Evolutionary conservation across 2,329 filamentous ascomycete species (phyloP).

Genomic region (Didymosphaeria variabile): DNA sequence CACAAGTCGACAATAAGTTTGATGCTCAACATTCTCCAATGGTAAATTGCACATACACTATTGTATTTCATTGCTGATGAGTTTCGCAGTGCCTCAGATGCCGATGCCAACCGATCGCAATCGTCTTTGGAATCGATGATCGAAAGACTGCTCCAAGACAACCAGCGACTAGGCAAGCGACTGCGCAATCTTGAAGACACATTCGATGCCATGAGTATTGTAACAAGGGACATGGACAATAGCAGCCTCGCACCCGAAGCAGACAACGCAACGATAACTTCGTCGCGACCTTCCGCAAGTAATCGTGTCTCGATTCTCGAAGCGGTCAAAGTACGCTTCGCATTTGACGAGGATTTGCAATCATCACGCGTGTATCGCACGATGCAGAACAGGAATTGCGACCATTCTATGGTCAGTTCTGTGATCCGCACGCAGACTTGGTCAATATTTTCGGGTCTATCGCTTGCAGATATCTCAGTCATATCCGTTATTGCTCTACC

Average conservation of each 20-base stretch:
- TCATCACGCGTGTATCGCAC: constrained; percentile 18
- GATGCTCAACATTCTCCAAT: constrained; percentile 18
- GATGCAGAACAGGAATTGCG: neutral
- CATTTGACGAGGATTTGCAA: constrained; percentile 18
- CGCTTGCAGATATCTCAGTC: constrained; percentile 17
- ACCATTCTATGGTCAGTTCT: constrained; percentile 17
- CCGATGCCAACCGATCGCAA: constrained; percentile 14
- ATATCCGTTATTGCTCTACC: constrained; percentile 18
- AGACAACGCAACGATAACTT: neutral
- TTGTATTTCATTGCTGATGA: no score
- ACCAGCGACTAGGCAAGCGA: constrained; percentile 13
- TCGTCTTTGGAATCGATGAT: constrained; percentile 7
- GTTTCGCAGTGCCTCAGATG: constrained; percentile 7
- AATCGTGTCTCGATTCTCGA: neutral
- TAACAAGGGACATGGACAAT: neutral
- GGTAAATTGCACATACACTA: constrained; percentile 1
- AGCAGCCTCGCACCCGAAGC: neutral
- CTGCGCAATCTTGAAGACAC: constrained; percentile 15
- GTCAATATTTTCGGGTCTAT: constrained; percentile 20
- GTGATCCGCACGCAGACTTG: constrained; percentile 14
- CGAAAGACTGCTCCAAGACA: constrained; percentile 4
- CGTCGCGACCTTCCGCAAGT: neutral
- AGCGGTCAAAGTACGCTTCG: constrained; percentile 9
- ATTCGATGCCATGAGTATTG: constrained; percentile 11
- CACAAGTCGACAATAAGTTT: constrained; percentile 12